phyloP scores from a whole-genome alignment of 2,329 filamentous ascomycete species.

The Teratosphaeria destructans region DNA sequence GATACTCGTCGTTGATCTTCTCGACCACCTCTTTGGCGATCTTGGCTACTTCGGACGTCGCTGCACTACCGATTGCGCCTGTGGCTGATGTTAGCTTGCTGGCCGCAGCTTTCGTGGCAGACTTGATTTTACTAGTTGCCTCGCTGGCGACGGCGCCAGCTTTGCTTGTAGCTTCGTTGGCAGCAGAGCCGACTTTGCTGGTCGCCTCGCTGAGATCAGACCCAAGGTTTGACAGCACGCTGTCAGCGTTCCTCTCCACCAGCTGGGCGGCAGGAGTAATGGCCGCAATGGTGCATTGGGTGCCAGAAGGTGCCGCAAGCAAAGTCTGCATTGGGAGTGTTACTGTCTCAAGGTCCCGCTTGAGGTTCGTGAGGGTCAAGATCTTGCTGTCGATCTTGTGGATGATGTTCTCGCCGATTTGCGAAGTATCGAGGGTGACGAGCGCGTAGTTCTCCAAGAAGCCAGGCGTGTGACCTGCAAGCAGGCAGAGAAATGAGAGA shows the following conservation, averaged over 20 bases:
- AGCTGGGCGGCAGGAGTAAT: conserved; percentile 6
- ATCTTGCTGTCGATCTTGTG: conserved; percentile 20
- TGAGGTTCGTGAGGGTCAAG: not conserved
- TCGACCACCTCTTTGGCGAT: conserved; percentile 27
- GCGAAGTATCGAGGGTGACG: conserved; percentile 49
- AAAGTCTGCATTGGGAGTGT: not conserved
- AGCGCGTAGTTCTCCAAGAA: conserved; percentile 49
- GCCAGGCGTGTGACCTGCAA: conserved; percentile 46
- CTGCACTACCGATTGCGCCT: conserved; percentile 16
- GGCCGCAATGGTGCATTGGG: conserved; percentile 1
- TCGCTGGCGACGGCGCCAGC: conserved; percentile 9
- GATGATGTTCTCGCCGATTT: conserved; percentile 35
- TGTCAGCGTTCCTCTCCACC: not conserved
- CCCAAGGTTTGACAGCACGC: conserved; percentile 9
- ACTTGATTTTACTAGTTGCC: conserved; percentile 11
- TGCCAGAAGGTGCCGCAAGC: not conserved
- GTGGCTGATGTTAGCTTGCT: conserved; percentile 15
- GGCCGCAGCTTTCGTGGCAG: conserved; percentile 13
- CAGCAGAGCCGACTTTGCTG: not conserved
- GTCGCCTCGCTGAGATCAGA: conserved; percentile 12
- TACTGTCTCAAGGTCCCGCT: not conserved
- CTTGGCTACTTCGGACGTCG: conserved; percentile 31
- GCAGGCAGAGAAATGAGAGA: conserved; percentile 50
- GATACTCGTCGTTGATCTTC: conserved; percentile 25
- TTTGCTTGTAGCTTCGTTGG: not conserved